These are phyloP conservation scores for Pterothamnion heteromorphum DNA, from an alignment of 31 red algal genomes.

Conservation along the genomic window DNA sequence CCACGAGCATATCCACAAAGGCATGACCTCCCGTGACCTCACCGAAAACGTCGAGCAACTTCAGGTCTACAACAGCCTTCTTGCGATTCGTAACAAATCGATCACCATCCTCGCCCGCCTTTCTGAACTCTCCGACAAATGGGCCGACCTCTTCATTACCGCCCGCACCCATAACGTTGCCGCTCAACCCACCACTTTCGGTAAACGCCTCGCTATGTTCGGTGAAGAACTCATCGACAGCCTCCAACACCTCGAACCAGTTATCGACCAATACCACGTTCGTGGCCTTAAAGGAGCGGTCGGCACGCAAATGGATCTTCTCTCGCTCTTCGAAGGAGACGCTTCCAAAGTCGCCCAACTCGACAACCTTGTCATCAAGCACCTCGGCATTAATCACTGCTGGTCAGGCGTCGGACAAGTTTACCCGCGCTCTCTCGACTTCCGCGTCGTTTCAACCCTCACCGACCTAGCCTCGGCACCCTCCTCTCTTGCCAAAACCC, in stretches of 20 bases:
- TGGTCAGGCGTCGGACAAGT: neutral
- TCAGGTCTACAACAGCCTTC: neutral
- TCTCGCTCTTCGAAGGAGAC: neutral
- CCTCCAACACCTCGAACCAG: neutral
- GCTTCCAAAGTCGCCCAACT: neutral
- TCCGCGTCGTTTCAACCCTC: neutral
- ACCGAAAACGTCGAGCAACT: conserved; percentile 31
- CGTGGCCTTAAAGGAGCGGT: neutral
- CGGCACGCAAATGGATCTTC: neutral
- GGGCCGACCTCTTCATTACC: neutral
- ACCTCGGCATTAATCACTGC: neutral
- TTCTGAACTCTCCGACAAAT: neutral
- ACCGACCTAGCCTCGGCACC: neutral
- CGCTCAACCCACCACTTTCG: conserved; percentile 9
- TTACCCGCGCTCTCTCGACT: conserved; percentile 24
- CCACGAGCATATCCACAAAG: neutral
- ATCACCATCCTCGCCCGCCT: neutral
- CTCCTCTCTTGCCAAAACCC: neutral
- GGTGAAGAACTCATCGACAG: neutral
- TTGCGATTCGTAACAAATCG: neutral
- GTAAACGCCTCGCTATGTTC: neutral
- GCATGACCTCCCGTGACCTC: neutral
- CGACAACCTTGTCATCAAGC: neutral
- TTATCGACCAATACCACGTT: neutral
- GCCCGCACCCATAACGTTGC: conserved; percentile 19